A percentile compares a stretch with the other conserved stretches of the same genome.
Evolutionary conservation across 2,329 filamentous ascomycete genomes (phyloP).

Genomic region (Fusarium multiceps): DNA sequence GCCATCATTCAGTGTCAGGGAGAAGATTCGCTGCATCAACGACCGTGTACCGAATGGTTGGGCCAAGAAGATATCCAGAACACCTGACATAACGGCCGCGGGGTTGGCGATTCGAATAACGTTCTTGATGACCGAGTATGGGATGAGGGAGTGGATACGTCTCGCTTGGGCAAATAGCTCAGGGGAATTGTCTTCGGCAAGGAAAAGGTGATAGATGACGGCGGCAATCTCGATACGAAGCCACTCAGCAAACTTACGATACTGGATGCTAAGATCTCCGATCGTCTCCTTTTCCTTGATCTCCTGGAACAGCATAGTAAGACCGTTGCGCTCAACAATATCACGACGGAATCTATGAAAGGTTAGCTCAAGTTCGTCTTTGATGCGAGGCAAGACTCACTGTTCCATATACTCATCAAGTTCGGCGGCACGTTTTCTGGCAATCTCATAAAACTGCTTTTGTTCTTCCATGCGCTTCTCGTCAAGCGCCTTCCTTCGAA

Average conservation of each 20-base stretch:
- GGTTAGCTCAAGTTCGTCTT: conserved; percentile 33
- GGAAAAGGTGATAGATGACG: conserved; percentile 95
- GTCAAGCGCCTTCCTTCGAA: conserved; percentile 83
- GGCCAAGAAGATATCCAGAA: conserved; percentile 93
- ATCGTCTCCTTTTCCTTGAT: conserved; percentile 92
- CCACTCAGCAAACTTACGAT: conserved; percentile 99
- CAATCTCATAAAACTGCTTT: conserved; percentile 94
- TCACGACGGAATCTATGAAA: conserved; percentile 69
- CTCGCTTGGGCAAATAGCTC: conserved; percentile 95
- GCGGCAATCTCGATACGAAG: conserved; percentile 96
- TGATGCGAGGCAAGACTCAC: conserved; percentile 57
- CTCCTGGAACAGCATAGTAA: conserved; percentile 92
- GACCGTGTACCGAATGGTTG: conserved; percentile 93
- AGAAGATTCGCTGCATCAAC: conserved; percentile 93
- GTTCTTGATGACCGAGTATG: conserved; percentile 94
- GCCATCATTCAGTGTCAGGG: conserved; percentile 88
- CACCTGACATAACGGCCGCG: conserved; percentile 94
- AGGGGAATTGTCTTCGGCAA: conserved; percentile 97
- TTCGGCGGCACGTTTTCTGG: conserved; percentile 87
- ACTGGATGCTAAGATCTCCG: conserved; percentile 89
- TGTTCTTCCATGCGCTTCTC: conserved; percentile 92
- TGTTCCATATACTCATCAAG: conserved; percentile 98
- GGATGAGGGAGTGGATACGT: conserved; percentile 92
- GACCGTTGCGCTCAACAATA: conserved; percentile 78
- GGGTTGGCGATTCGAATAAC: conserved; percentile 97